A percentile compares a stretch with the other conserved stretches of the same genome.
phyloP scores from a whole-genome alignment of 352 stramenopile genomes.

The Pythium biforme region DNA sequence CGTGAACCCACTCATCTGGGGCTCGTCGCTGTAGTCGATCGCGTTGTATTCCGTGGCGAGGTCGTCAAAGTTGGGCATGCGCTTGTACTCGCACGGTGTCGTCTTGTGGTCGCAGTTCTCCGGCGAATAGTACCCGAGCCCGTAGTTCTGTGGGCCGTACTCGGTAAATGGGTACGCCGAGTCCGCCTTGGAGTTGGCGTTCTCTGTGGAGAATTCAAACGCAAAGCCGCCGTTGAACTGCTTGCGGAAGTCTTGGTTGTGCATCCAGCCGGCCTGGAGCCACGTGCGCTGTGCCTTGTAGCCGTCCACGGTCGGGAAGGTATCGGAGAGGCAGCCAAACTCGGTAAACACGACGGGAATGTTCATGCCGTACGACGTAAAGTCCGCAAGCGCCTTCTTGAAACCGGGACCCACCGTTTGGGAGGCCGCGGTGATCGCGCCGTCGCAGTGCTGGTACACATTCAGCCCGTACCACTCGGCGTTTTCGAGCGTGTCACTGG shows the following conservation, averaged over 20 bases:
- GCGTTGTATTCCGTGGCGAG: constrained; percentile 57
- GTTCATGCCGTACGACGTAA: constrained; percentile 48
- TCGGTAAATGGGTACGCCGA: constrained; percentile 69
- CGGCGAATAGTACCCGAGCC: constrained; percentile 82
- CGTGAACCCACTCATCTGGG: constrained; percentile 32
- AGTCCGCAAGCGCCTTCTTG: constrained; percentile 51
- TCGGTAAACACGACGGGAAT: constrained; percentile 83
- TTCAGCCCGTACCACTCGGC: constrained; percentile 89
- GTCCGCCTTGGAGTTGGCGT: constrained; percentile 51
- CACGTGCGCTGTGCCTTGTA: constrained; percentile 73
- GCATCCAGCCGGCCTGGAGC: constrained; percentile 59
- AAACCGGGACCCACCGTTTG: constrained; percentile 44
- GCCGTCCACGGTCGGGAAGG: constrained; percentile 46
- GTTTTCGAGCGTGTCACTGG: constrained; percentile 67
- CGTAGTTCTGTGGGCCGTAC: constrained; percentile 82
- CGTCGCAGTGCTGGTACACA: constrained; percentile 72
- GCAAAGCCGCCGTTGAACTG: constrained; percentile 74
- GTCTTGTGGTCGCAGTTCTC: constrained; percentile 61
- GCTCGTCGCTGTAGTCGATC: constrained; percentile 34
- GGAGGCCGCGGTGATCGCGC: constrained; percentile 23
- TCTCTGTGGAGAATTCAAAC: constrained; percentile 85
- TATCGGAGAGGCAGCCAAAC: constrained; percentile 67
- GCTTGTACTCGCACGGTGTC: constrained; percentile 57
- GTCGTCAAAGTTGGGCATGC: constrained; percentile 77
- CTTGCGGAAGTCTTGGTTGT: constrained; percentile 44